Conservation (phyloP, 495 filamentous ascomycete species). For the Filosporella fistucella region DNA sequence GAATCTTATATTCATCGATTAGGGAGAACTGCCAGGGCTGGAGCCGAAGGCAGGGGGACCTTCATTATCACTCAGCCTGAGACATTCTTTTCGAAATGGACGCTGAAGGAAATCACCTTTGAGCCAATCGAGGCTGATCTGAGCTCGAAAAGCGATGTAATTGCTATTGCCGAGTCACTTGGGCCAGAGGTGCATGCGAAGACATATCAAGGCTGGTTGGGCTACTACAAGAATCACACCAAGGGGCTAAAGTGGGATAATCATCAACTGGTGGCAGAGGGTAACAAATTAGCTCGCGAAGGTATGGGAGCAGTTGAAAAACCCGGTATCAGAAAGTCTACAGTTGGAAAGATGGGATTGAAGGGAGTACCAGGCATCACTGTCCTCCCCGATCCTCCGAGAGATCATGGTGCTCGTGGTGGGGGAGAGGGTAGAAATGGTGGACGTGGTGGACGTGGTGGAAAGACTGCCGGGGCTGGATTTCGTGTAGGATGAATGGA, state of each 20-base stretch:
- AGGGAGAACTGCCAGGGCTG: conserved; percentile 67
- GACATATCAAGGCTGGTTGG: conserved; percentile 36
- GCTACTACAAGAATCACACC: conserved; percentile 46
- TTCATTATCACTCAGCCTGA: conserved; percentile 58
- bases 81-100: conserved; percentile 49
- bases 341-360: conserved; percentile 49
- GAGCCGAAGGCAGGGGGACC: conserved; percentile 62
- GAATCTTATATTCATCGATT: conserved; percentile 73
- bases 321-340: conserved; percentile 37
- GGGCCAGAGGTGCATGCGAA: conserved; percentile 23
- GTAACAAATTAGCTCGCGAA: conserved; percentile 37
- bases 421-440: conserved; percentile 7
- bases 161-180: conserved; percentile 17
- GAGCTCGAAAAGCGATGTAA: conserved; percentile 22
- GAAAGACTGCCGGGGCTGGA: background rate
- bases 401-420: conserved; percentile 16
- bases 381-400: conserved; percentile 24
- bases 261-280: conserved; percentile 34
- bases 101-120: conserved; percentile 32
- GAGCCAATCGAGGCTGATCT: conserved; percentile 25
- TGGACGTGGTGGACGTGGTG: conserved; percentile 2
- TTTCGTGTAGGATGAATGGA: background rate
- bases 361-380: conserved; percentile 38
- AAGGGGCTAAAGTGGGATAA: conserved; percentile 37
- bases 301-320: conserved; percentile 41